Evolutionary conservation across 768 basidiomycete species (phyloP).

Genomic region (Lentinula edodes): DNA sequence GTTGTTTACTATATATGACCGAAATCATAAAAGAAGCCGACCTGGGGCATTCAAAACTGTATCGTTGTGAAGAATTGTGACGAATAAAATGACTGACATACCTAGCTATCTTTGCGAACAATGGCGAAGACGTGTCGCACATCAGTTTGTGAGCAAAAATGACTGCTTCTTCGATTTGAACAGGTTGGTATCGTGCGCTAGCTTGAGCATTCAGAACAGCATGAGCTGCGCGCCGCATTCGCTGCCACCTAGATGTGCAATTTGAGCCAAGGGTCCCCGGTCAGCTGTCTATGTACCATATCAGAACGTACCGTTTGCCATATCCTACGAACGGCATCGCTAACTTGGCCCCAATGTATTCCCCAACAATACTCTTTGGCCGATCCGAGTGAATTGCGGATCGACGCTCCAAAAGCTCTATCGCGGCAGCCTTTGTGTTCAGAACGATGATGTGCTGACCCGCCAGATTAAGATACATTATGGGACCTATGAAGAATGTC

Average conservation of each 20-base stretch:
- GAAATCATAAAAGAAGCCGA: background rate
- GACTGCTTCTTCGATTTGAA: background rate
- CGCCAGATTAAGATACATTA: background rate
- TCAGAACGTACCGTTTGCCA: background rate
- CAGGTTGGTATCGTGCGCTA: background rate
- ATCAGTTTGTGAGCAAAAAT: background rate
- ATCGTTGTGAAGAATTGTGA: background rate
- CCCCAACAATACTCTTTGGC: background rate
- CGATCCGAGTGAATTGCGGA: background rate
- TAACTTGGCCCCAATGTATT: background rate
- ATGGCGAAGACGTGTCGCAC: background rate
- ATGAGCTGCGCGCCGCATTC: background rate
- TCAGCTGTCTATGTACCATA: too few species aligned
- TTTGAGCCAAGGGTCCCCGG: too few species aligned
- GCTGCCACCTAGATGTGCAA: background rate
- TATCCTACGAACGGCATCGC: background rate
- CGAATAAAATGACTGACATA: background rate
- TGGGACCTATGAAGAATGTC: background rate
- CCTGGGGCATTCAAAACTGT: background rate
- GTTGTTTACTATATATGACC: slow-evolving; percentile 11
- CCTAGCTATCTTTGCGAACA: background rate
- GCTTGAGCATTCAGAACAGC: background rate
- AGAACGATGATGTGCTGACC: slow-evolving; percentile 1
- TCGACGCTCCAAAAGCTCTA: background rate
- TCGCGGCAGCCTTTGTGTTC: background rate